Evolutionary conservation across 176 grass and related monocot genomes (phyloP).

Genomic region (Eremochloa ophiuroides): DNA sequence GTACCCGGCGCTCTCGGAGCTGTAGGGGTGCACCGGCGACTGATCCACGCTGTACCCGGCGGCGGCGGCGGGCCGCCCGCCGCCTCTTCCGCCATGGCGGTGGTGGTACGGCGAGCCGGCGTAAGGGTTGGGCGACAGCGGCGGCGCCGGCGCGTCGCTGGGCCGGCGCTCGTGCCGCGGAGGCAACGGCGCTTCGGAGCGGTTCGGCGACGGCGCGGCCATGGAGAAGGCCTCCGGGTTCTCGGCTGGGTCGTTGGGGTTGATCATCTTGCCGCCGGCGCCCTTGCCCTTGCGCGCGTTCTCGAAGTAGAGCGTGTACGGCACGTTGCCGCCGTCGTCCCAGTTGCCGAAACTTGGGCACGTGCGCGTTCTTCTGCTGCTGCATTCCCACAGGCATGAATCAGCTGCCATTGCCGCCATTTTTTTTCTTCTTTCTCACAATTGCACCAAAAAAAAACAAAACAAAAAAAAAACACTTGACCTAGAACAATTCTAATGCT

Average conservation of each 20-base stretch:
- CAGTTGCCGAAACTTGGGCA: slow-evolving; percentile 83
- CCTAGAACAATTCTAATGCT: not conserved
- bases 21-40: slow-evolving; percentile 43
- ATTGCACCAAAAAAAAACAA: no score
- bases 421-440: not conserved
- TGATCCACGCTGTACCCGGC: slow-evolving; percentile 34
- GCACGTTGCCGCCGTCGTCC: slow-evolving; percentile 62
- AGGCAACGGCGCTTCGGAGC: not conserved
- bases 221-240: slow-evolving; percentile 69
- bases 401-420: not conserved
- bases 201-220: slow-evolving; percentile 28
- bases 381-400: slow-evolving; percentile 1
- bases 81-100: slow-evolving; percentile 18
- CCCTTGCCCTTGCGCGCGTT: slow-evolving; percentile 72
- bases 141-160: slow-evolving; percentile 23
- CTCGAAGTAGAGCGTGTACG: slow-evolving; percentile 74
- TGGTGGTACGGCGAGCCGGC: slow-evolving; percentile 37
- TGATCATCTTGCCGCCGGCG: slow-evolving; percentile 53
- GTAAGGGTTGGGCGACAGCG: slow-evolving; percentile 28
- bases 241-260: slow-evolving; percentile 78
- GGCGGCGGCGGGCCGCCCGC: not conserved
- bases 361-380: slow-evolving; percentile 48
- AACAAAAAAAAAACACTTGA: not conserved
- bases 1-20: slow-evolving; percentile 11
- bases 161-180: slow-evolving; percentile 34